Base-by-base conservation (phyloP, 1,284 basidiomycete genomes). In the Trametes hirsuta region DNA sequence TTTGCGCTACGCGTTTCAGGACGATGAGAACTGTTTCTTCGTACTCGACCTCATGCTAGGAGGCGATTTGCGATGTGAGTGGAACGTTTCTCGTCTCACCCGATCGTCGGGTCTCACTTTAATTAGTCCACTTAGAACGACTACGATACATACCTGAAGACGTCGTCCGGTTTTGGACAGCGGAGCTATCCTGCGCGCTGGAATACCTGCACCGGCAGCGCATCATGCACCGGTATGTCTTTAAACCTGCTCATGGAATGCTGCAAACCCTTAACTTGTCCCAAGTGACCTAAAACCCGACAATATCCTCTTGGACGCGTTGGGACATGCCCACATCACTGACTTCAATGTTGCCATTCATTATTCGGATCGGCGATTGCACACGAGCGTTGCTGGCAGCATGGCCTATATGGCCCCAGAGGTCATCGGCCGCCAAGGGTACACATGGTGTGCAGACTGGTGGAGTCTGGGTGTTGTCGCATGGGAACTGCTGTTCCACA, bases 401-500 rank as follows among this genome's bases (percentile, higher is more conserved):
- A 97, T 98, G 94, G 96, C 97, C 0, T 99, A 99, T 78, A 99
- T 99, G 97, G 95, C 96, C 2, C 93, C 96, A 1, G 95, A 98
- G 73, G 90, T 98, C 18, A 82, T 98, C 48, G 82, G 71, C n/a
- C 66, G 70, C 30, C 86, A 82, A 68, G 90, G 90, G 22, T 98
- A 98, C 74, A 91, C 91, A 10, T 95, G 92, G 81, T 88, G 89
- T 35, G 86, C 94, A 55, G 95, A 98, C 74, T 98, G 93, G 90
- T 98, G 95, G 95, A 95, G 93, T 68, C 81, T 98, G 22, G 95
- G 95, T 39, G 83, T 98, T 60, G 90, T 93, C 35, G 88, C 88
- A 52, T 97, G 91, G 77, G 95, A 98, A 73, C 84, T 97, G 22
- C 75, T 97, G 44, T 97, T 95, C 77, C 89, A 87, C 69, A 85